Evolutionary conservation across 2,329 filamentous ascomycete species (phyloP).

Genomic region (Talaromyces sp.): DNA sequence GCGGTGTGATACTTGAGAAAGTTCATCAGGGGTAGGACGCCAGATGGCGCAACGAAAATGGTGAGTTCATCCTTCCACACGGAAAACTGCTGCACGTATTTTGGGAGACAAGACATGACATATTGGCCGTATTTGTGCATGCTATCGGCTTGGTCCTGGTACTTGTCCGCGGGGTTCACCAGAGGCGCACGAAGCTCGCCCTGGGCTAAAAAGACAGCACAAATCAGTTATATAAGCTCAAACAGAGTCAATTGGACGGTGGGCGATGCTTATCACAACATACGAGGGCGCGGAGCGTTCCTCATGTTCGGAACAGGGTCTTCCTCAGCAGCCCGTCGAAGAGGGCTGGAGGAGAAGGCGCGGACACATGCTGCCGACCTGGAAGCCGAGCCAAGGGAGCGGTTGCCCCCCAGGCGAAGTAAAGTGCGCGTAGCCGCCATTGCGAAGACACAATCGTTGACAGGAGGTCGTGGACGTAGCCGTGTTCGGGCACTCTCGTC

Average conservation of each 20-base stretch:
- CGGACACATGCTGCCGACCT: conserved; percentile 29
- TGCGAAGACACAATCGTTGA: conserved; percentile 17
- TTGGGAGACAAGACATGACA: conserved; percentile 92
- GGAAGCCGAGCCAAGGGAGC: conserved; percentile 31
- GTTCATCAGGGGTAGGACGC: conserved; percentile 82
- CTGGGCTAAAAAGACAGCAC: conserved; percentile 28
- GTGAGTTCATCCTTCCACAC: conserved; percentile 99
- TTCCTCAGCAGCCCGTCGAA: conserved; percentile 39
- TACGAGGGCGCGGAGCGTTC: conserved; percentile 51
- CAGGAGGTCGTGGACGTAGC: neutral
- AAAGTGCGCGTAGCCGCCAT: conserved; percentile 44
- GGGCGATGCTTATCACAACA: conserved; percentile 19
- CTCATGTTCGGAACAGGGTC: conserved; percentile 56
- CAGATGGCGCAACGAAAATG: conserved; percentile 83
- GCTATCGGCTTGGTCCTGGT: conserved; percentile 76
- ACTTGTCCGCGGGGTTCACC: conserved; percentile 91
- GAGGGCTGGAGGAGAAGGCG: conserved; percentile 35
- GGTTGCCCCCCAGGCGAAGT: conserved; percentile 38
- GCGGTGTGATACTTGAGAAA: conserved; percentile 98
- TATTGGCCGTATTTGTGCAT: conserved; percentile 95
- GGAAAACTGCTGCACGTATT: conserved; percentile 98
- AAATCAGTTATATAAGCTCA: conserved; percentile 5
- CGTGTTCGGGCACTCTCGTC: neutral
- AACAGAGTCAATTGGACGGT: conserved; percentile 4
- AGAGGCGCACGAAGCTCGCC: conserved; percentile 70